These are phyloP conservation scores for Penstemon davidsonii DNA, from an alignment of 257 asterid genomes.

Conservation along the genomic window DNA sequence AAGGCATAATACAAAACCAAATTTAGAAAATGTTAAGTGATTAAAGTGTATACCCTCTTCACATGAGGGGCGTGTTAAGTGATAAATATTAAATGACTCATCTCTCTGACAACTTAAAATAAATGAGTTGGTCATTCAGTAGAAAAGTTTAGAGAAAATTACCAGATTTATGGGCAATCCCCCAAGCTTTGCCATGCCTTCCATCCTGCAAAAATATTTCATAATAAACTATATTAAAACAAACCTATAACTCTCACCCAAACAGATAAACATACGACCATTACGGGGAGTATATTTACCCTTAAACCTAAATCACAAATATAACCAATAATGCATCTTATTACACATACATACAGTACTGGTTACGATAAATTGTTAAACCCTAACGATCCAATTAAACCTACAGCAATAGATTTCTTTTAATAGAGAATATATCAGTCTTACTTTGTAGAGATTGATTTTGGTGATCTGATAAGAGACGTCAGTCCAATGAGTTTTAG, in stretches of 20 bases:
- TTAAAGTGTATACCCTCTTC: too few relatives aligned
- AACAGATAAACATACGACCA: neutral
- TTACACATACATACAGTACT: neutral
- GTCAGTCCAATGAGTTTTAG: constrained; percentile 78
- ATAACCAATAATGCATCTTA: neutral
- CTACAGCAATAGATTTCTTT: neutral
- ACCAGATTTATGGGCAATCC: constrained; percentile 84
- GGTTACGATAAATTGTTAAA: neutral
- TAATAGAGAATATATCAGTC: neutral
- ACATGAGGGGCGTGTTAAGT: too few relatives aligned
- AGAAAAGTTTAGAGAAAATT: neutral
- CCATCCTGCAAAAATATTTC: constrained; percentile 68
- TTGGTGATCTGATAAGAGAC: constrained; percentile 87
- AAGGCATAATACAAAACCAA: neutral
- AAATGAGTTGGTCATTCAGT: too few relatives aligned
- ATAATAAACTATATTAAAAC: constrained; percentile 8
- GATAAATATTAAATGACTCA: too few relatives aligned
- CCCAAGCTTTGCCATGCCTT: constrained; percentile 98
- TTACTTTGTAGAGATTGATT: constrained; percentile 90
- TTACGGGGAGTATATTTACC: neutral
- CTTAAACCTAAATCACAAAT: neutral
- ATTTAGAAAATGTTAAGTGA: neutral
- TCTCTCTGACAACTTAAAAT: too few relatives aligned
- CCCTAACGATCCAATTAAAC: neutral
- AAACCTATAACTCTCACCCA: neutral